phyloP scores from a whole-genome alignment of 192 early-diverging fungal genomes.

The Geranomyces michiganensis region DNA sequence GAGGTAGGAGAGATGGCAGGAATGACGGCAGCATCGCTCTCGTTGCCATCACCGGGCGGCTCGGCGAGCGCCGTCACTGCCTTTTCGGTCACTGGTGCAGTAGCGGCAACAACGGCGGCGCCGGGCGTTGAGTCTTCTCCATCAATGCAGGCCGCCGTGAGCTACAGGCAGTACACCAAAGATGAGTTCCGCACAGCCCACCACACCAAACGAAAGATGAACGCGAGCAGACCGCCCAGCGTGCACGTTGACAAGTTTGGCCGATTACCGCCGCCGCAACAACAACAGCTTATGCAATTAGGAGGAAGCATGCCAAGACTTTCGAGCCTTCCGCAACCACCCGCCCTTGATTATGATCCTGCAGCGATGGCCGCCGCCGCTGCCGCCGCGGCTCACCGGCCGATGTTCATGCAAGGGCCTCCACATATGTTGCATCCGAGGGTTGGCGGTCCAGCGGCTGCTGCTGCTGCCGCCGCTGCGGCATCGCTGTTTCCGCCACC shows the following conservation, averaged over 20 bases:
- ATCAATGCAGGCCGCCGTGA: neutral
- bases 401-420: too few relatives aligned
- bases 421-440: too few relatives aligned
- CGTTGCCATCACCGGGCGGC: neutral
- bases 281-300: neutral
- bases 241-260: slow-evolving; percentile 20
- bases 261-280: slow-evolving; percentile 4
- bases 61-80: neutral
- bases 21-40: too few relatives aligned
- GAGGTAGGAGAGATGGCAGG: neutral
- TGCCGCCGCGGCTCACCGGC: too few relatives aligned
- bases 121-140: neutral
- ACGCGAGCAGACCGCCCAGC: slow-evolving; percentile 18
- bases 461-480: too few relatives aligned
- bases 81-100: neutral
- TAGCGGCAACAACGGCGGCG: neutral
- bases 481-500: too few relatives aligned
- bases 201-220: slow-evolving; percentile 13
- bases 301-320: too few relatives aligned
- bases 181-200: slow-evolving; percentile 16
- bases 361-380: too few relatives aligned
- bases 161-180: slow-evolving; percentile 17
- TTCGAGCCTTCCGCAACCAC: too few relatives aligned
- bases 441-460: too few relatives aligned
- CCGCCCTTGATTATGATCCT: too few relatives aligned